Conservation (phyloP, 1,139 yeast species). For the Blastobotrys ciferrii region DNA sequence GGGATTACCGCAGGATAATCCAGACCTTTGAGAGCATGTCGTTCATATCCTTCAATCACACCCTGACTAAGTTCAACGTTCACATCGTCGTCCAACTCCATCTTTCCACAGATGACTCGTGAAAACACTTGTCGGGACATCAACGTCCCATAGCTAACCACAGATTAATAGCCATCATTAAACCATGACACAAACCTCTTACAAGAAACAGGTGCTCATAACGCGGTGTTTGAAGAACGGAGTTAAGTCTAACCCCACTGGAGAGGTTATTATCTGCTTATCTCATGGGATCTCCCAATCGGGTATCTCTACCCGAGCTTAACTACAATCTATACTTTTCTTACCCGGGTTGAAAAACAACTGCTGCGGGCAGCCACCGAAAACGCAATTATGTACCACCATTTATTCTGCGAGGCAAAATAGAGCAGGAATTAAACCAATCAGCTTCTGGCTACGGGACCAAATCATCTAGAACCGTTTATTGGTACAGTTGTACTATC, state of each 20-base stretch:
- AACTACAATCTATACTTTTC: too few species aligned
- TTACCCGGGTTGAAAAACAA: too few species aligned
- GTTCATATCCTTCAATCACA: slow-evolving; percentile 24
- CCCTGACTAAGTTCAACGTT: slow-evolving; percentile 27
- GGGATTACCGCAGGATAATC: slow-evolving; percentile 35
- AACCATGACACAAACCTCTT: slow-evolving; percentile 8
- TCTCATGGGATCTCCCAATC: too few species aligned
- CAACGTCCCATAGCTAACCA: slow-evolving; percentile 36
- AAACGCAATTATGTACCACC: too few species aligned
- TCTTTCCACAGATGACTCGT: slow-evolving; percentile 30
- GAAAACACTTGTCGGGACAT: slow-evolving; percentile 36
- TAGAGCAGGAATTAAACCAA: too few species aligned
- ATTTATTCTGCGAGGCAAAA: too few species aligned
- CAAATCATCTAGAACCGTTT: too few species aligned
- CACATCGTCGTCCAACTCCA: slow-evolving; percentile 18
- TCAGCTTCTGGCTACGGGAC: too few species aligned
- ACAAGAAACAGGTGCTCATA: slow-evolving; percentile 17
- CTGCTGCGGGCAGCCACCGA: too few species aligned
- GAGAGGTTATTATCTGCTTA: too few species aligned
- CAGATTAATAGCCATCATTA: background rate
- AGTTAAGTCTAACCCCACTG: slow-evolving; percentile 2
- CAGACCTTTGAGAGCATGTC: slow-evolving; percentile 28
- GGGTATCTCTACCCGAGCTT: too few species aligned
- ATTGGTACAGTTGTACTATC: too few species aligned
- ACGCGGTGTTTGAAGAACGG: background rate